Evolutionary conservation across 148 eudicot genomes (phyloP).

Genomic region (Rhododendron ferrugineum): DNA sequence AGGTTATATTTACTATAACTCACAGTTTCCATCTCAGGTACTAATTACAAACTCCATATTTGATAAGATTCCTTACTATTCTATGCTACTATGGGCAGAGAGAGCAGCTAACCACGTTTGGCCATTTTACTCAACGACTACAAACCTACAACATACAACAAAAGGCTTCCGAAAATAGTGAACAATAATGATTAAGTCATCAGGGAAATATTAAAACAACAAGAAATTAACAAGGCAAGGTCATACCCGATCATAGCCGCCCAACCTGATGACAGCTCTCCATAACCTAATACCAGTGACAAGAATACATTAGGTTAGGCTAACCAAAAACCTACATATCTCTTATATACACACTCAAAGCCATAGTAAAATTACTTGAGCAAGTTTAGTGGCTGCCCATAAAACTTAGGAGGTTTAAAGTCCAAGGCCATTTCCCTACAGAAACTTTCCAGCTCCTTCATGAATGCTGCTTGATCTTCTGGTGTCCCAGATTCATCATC

Average conservation of each 20-base stretch:
- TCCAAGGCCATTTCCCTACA: conserved; percentile 56
- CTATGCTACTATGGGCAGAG: background rate
- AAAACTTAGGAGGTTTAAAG: conserved; percentile 84
- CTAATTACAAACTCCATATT: background rate
- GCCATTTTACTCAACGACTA: background rate
- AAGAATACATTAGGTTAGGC: conserved; percentile 4
- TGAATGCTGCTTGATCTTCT: conserved; percentile 81
- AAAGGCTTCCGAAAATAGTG: background rate
- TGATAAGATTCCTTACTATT: background rate
- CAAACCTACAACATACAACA: background rate
- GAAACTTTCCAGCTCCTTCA: conserved; percentile 64
- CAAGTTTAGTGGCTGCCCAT: conserved; percentile 79
- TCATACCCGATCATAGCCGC: conserved; percentile 94
- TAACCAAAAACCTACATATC: background rate
- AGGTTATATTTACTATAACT: background rate
- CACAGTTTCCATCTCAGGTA: background rate
- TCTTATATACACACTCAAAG: background rate
- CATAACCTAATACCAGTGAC: conserved; percentile 58
- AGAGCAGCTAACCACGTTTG: background rate
- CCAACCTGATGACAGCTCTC: conserved; percentile 74
- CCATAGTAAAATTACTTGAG: conserved; percentile 52
- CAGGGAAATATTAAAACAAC: background rate
- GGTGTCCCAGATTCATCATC: conserved; percentile 74
- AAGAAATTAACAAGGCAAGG: background rate
- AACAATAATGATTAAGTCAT: background rate